Conservation (phyloP, 139 green algal genomes). For the Diplosphaera chodatii region DNA sequence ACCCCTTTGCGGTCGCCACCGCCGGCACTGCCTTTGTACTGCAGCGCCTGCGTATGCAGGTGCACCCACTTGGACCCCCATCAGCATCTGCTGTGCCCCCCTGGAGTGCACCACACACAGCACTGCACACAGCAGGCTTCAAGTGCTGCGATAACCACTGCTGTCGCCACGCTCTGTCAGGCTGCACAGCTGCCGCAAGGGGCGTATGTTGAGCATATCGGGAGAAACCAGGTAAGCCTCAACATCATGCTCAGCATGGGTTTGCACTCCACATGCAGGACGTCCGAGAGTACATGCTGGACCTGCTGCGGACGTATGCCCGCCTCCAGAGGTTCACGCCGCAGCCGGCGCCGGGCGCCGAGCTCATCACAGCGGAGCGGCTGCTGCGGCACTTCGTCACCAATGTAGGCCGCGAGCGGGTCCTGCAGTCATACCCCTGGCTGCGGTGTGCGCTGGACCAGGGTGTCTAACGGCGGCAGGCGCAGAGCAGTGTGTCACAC, state of each 20-base stretch:
- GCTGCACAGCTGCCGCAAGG: too few relatives aligned
- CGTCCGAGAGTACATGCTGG: background rate
- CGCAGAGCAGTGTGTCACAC: too few relatives aligned
- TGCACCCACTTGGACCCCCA: background rate
- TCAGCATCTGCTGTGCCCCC: too few relatives aligned
- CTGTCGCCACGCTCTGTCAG: too few relatives aligned
- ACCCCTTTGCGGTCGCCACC: background rate
- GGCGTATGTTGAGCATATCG: too few relatives aligned
- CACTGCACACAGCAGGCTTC: too few relatives aligned
- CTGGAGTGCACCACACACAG: too few relatives aligned
- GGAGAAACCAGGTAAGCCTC: too few relatives aligned
- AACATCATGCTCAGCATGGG: too few relatives aligned
- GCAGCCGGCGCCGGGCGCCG: too few relatives aligned
- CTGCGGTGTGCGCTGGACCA: background rate
- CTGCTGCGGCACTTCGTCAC: background rate
- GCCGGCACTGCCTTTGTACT: background rate
- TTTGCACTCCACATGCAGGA: too few relatives aligned
- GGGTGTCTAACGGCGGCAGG: background rate
- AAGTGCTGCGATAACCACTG: too few relatives aligned
- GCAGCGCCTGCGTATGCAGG: background rate
- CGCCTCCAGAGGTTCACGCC: background rate
- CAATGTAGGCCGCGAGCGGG: background rate
- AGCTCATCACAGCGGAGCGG: background rate
- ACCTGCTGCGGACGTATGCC: background rate
- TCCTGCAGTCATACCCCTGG: background rate